Base-by-base conservation (phyloP, 371 early-diverging fungal genomes). In the Capillidium rhysosporum region DNA sequence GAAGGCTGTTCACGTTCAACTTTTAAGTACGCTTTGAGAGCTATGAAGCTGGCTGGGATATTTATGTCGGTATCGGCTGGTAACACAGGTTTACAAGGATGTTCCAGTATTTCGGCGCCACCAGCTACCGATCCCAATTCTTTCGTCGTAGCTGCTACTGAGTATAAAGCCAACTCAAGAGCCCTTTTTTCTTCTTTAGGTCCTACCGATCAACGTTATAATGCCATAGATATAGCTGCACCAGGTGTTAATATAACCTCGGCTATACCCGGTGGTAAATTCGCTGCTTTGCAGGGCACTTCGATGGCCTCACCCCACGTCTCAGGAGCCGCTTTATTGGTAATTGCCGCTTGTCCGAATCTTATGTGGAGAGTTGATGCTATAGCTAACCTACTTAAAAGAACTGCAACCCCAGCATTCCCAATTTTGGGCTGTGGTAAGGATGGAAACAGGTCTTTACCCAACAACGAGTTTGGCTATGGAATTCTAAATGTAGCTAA, bases 301-400 rank as follows among this genome's bases (percentile, higher is more conserved):
- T 67, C 67, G 1, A 88, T 88, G 87, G 84, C 88, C 5, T 65
- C 74, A 20, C 88, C 89, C 8, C 86, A 86, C 62, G 83, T 84
- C 14, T 69, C 80, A 25, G 89, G 89, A 38, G 77, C 77, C 30
- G 77, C 81, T 12, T 65, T 52, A 4, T 25, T 52, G 21, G 41
- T 52, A 7, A 52, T 52, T 20, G 40, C 39, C 2, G 59, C 21
- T 14, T 52, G 52, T 26, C 52, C 52, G 8, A 10, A 40, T 23
- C 41, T 40, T 12, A 12, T 5, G 2, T 41, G 52, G n/a, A 39
- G 41, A n/a, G 52, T 52, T 21, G 52, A 52, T 7, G 7, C 7
- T 16, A 28, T 52, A 5, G 41, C 30, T 18, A n/a, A 40, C 2
- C 23, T 52, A 9, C 21, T 52, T 3, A 21, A 24, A 16, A 20